Evolutionary conservation across 2,329 filamentous ascomycete genomes (phyloP).

Genomic region (Penicillium sp.): DNA sequence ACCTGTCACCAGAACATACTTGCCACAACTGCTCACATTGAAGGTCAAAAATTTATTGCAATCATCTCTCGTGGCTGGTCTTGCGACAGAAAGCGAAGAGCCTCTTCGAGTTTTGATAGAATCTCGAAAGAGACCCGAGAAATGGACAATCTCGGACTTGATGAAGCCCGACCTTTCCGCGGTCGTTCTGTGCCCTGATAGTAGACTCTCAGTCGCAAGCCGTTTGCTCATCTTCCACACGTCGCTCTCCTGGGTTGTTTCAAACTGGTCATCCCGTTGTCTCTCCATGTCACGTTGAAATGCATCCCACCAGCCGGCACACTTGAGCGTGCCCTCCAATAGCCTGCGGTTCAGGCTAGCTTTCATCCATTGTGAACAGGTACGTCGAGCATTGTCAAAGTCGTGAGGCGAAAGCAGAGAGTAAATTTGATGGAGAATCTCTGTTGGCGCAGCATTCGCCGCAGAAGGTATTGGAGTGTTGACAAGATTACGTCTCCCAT

Average conservation of each 20-base stretch:
- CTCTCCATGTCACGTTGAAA: constrained; percentile 27
- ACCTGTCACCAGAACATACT: constrained; percentile 52
- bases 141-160: constrained; percentile 30
- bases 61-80: constrained; percentile 9
- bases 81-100: not conserved
- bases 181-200: constrained; percentile 33
- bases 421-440: constrained; percentile 47
- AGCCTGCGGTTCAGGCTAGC: constrained; percentile 50
- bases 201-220: constrained; percentile 47
- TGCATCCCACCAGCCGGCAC: constrained; percentile 51
- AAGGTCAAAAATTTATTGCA: constrained; percentile 36
- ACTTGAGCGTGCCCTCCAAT: constrained; percentile 49
- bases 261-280: constrained; percentile 25
- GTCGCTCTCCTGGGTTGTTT: constrained; percentile 34
- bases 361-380: constrained; percentile 56
- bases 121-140: constrained; percentile 19
- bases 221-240: constrained; percentile 41
- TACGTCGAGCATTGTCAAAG: constrained; percentile 57
- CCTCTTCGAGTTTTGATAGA: constrained; percentile 8
- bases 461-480: constrained; percentile 18
- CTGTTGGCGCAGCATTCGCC: constrained; percentile 39
- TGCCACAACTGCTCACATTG: constrained; percentile 53
- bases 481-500: not conserved
- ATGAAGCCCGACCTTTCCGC: constrained; percentile 33
- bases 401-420: constrained; percentile 41